Evolutionary conservation across 495 filamentous ascomycete species (phyloP), one percentile per base, ranked within the genome.

Genomic region (Monascus purpureus): DNA sequence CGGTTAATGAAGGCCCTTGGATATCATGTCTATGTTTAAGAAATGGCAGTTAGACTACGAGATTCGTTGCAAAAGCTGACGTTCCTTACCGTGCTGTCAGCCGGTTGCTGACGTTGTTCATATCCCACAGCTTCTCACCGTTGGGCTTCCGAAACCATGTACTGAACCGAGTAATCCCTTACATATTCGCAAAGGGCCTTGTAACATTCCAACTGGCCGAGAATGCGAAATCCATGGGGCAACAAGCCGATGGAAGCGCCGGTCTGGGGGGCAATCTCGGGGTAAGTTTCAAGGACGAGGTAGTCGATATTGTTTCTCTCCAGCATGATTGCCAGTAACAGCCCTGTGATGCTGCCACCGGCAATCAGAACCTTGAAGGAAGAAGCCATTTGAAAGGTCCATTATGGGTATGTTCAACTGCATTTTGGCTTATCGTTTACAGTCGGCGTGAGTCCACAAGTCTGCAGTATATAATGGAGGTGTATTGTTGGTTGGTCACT

Each of bases 321-420:
- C 17, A 51, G 32, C 25, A 38, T 36, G 16, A 27, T n/a, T 8
- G 43, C 43, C 13, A 46, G 13, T 2, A 29, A 32, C 11, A 46
- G 35, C 6, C 69, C 70, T 2, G 65, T 63, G 1, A 65, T 70
- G n/a, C 70, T 68, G 19, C 65, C 70, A 3, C 61, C 59, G 14
- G 43, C 36, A 26, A 47, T 44, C n/a, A 47, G 28, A 28, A 44
- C 41, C 20, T 46, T 51, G 36, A 51, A 55, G 32, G 30, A 17
- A 16, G 39, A 16, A 28, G 28, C 22, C 22, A 25, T 25, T 25
- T 25, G 7, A 25, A 25, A n/a, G n/a, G n/a, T n/a, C n/a, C n/a
- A n/a, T n/a, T n/a, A n/a, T n/a, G n/a, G n/a, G n/a, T n/a, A n/a
- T n/a, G n/a, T n/a, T n/a, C n/a, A n/a, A n/a, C n/a, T n/a, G n/a